Evolutionary conservation across 2,329 filamentous ascomycete genomes (phyloP), one percentile per base, ranked within the genome.

Genomic region (Apiospora aurea): DNA sequence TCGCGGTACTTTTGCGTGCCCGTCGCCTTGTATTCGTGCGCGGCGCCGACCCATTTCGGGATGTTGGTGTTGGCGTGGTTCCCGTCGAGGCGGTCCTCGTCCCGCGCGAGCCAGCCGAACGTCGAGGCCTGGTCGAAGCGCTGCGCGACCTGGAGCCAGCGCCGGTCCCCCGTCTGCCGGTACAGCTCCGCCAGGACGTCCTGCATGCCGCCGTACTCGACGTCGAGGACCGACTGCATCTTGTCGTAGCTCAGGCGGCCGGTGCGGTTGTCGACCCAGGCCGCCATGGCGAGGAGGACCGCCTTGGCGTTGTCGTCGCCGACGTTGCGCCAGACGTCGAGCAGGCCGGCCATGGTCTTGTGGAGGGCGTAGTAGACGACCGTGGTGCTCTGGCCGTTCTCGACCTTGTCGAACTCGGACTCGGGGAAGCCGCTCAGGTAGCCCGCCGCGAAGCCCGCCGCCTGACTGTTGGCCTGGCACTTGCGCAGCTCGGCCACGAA

Each of bases 331-430:
- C 85, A 88, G 3, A 86, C 84, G 66, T 88, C 87, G 1, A 88
- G 82, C 14, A 88, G 80, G 0, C 86, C 86, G 1, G 85, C 83
- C 76, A 88, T 82, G 1, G 84, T 87, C 79, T 88, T 88, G 78
- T 88, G 87, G n/a, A 88, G 80, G 29, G 83, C 83, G 72, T 88
- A 88, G 77, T 87, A 88, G 0, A 86, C 86, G 0, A 88, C 87
- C 67, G 88, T 88, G 41, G 86, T 86, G 57, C 84, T 86, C 69
- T 80, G 85, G 0, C 85, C 78, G 0, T 78, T 76, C 71, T 88
- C 86, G 0, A 88, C 77, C 0, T 79, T 79, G 0, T 74, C 77
- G 61, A 88, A 85, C 18, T 88, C 86, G 0, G 85, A 86, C 73
- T 88, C 87, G 0, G 86, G 85, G 44, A 88, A 88, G 2, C 86